phyloP scores from a whole-genome alignment of 495 filamentous ascomycete species.

The Penicillium verhagenii region DNA sequence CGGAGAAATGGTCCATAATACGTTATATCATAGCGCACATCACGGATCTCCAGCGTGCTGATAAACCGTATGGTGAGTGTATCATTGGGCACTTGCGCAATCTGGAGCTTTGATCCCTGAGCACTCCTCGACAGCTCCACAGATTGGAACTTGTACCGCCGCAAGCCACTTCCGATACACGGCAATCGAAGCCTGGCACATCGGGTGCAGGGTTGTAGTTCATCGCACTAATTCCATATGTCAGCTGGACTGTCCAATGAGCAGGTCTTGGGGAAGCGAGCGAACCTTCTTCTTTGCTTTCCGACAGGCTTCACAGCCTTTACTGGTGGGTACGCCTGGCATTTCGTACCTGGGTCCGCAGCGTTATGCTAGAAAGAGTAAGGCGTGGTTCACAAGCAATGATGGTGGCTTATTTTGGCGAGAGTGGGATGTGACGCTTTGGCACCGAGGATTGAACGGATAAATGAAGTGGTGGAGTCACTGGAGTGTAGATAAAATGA shows the following conservation, averaged over 20 bases:
- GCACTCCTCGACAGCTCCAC: background rate
- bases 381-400: background rate
- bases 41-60: conserved; percentile 23
- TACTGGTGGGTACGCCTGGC: conserved; percentile 48
- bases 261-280: background rate
- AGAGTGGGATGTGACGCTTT: background rate
- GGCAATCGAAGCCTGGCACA: conserved; percentile 38
- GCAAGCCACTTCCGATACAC: conserved; percentile 42
- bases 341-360: conserved; percentile 20
- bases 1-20: conserved; percentile 36
- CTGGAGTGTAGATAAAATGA: no score
- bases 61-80: conserved; percentile 23
- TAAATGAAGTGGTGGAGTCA: no score
- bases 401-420: background rate
- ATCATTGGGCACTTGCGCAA: conserved; percentile 14
- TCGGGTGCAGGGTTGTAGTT: conserved; percentile 36
- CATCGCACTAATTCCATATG: conserved; percentile 32
- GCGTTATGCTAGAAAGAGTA: background rate
- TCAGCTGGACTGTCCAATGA: background rate
- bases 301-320: conserved; percentile 47
- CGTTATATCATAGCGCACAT: conserved; percentile 33
- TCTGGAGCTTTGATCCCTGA: background rate
- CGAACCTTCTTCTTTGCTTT: conserved; percentile 48
- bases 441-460: background rate
- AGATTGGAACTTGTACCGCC: conserved; percentile 42